These are phyloP conservation scores for Inga oerstediana DNA, from an alignment of 306 rosid species.

Conservation along the genomic window DNA sequence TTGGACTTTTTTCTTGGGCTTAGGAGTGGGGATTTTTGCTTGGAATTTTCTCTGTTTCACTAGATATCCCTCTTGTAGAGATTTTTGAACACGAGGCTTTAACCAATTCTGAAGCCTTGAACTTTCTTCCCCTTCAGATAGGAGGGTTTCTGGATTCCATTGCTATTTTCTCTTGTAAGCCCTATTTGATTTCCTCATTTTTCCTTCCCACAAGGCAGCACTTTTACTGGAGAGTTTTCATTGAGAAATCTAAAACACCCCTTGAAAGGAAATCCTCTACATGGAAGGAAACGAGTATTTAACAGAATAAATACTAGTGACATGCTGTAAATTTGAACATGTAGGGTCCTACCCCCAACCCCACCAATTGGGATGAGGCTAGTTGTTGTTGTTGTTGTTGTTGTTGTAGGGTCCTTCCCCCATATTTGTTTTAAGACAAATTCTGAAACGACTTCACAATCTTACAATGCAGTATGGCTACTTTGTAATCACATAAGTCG, in stretches of 20 bases:
- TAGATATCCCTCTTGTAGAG: neutral
- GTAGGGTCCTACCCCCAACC: neutral
- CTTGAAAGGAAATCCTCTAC: neutral
- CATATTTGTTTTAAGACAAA: neutral
- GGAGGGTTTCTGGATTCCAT: neutral
- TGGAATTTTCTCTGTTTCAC: neutral
- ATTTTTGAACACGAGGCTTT: neutral
- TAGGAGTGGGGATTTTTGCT: neutral
- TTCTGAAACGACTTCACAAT: neutral
- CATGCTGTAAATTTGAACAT: neutral
- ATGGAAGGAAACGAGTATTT: neutral
- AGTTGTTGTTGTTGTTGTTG: too few relatives aligned
- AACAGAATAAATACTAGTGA: neutral
- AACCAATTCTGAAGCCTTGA: neutral
- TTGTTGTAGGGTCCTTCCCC: neutral
- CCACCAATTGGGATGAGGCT: too few relatives aligned
- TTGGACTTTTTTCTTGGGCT: neutral
- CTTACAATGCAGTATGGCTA: neutral
- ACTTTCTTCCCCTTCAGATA: neutral
- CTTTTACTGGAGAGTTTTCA: neutral
- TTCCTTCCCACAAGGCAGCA: neutral
- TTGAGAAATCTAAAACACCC: neutral
- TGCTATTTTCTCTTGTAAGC: neutral
- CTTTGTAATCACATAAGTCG: neutral
- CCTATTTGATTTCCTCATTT: neutral